Evolutionary conservation across 371 early-diverging fungal genomes (phyloP), one percentile per base, ranked within the genome.

Genomic region (Zychaea mexicana): DNA sequence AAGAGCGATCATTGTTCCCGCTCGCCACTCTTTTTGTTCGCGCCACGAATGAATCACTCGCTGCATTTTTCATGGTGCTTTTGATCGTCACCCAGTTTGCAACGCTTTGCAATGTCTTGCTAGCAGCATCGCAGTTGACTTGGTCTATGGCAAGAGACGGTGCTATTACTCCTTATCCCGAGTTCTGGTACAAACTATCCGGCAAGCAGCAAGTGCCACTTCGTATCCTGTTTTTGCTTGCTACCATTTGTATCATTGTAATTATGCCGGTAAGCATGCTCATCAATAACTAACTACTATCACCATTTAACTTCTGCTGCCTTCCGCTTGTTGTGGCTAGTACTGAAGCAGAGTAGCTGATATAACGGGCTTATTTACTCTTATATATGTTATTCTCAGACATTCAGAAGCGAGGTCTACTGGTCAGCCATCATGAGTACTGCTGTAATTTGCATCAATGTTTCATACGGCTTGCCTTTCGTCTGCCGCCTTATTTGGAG

Each of bases 251-350:
- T 21, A 64, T 67, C 22, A 52, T 69, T 24, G 60, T 73, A 5
- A 73, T 73, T 30, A 59, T 73, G 61, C 72, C 72, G 17, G 68
- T 72, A 60, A 52, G 58, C 52, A n/a, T n/a, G n/a, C n/a, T n/a
- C n/a, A n/a, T n/a, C n/a, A n/a, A n/a, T n/a, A n/a, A n/a, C n/a
- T n/a, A n/a, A n/a, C n/a, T n/a, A n/a, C n/a, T n/a, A n/a, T n/a
- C n/a, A n/a, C n/a, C n/a, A n/a, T n/a, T n/a, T n/a, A n/a, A n/a
- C n/a, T n/a, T n/a, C n/a, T n/a, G n/a, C n/a, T n/a, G n/a, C n/a
- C n/a, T n/a, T n/a, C n/a, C n/a, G n/a, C n/a, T n/a, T n/a, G n/a
- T n/a, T n/a, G n/a, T n/a, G n/a, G n/a, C n/a, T n/a, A n/a, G n/a
- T n/a, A n/a, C n/a, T n/a, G n/a, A n/a, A n/a, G n/a, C n/a, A n/a